Conservation (phyloP, 345 rosid genomes). For the Ricinus communis region DNA sequence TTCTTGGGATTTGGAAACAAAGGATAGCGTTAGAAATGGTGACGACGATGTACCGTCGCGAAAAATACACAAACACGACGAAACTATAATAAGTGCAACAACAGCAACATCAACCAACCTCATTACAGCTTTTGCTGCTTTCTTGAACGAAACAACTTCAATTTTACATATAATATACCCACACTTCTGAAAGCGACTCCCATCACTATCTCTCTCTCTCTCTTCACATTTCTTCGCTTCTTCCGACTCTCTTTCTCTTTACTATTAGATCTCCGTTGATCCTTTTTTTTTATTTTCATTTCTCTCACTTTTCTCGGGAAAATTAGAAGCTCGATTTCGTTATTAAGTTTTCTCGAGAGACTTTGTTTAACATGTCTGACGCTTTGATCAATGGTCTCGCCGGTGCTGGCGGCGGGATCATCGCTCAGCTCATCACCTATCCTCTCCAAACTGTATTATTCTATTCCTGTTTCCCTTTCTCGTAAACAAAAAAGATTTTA, state of each 20-base stretch:
- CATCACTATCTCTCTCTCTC: neutral
- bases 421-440: constrained; percentile 90
- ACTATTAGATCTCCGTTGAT: neutral
- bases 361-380: constrained; percentile 61
- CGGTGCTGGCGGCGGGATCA: constrained; percentile 97
- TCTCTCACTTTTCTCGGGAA: neutral
- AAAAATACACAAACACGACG: neutral
- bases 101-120: neutral
- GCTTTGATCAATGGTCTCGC: constrained; percentile 95
- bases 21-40: too few relatives aligned
- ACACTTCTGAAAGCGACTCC: neutral
- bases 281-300: neutral
- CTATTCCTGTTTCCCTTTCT: too few relatives aligned
- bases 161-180: neutral
- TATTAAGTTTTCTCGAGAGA: constrained; percentile 9
- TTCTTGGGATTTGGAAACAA: too few relatives aligned
- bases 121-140: neutral
- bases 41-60: neutral
- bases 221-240: neutral
- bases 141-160: constrained; percentile 30
- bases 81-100: neutral
- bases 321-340: neutral
- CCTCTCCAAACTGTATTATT: constrained; percentile 83
- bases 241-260: neutral
- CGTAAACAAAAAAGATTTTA: too few relatives aligned